A percentile compares a stretch with the other conserved stretches of the same genome.
Evolutionary conservation across 2,329 filamentous ascomycete species (phyloP).

Genomic region (Claviceps sp.): DNA sequence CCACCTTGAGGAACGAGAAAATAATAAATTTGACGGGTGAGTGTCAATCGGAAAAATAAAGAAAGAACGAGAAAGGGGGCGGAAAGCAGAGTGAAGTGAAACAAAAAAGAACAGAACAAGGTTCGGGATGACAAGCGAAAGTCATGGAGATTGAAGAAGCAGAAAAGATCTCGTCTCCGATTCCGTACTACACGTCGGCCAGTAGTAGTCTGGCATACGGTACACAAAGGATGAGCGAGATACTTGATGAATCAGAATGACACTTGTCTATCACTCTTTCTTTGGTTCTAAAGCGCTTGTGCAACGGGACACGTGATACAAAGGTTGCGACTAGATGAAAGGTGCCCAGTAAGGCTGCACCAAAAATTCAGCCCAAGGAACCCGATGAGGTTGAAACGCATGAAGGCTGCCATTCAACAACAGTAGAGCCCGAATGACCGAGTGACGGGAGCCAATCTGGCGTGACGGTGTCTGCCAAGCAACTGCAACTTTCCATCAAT

Average conservation of each 20-base stretch:
- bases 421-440: neutral
- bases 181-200: neutral
- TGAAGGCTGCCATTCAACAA: neutral
- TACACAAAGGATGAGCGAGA: neutral
- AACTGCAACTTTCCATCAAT: neutral
- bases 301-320: conserved; percentile 1
- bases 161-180: neutral
- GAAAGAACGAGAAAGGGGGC: neutral
- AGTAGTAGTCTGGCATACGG: neutral
- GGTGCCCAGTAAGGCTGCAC: neutral
- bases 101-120: neutral
- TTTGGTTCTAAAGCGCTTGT: neutral
- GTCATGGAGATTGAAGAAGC: neutral
- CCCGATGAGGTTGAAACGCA: conserved; percentile 1
- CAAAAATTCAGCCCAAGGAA: conserved; percentile 1
- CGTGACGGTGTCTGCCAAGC: neutral
- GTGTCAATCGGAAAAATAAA: neutral
- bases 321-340: neutral
- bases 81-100: neutral
- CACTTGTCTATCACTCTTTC: conserved; percentile 1
- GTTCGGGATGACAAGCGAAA: neutral
- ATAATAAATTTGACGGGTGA: no score
- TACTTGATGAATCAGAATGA: neutral
- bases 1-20: neutral
- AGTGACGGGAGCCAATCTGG: neutral